A percentile compares a stretch with the other conserved stretches of the same genome.
phyloP scores from a whole-genome alignment of 495 filamentous ascomycete genomes.

The Trichoderma virens region DNA sequence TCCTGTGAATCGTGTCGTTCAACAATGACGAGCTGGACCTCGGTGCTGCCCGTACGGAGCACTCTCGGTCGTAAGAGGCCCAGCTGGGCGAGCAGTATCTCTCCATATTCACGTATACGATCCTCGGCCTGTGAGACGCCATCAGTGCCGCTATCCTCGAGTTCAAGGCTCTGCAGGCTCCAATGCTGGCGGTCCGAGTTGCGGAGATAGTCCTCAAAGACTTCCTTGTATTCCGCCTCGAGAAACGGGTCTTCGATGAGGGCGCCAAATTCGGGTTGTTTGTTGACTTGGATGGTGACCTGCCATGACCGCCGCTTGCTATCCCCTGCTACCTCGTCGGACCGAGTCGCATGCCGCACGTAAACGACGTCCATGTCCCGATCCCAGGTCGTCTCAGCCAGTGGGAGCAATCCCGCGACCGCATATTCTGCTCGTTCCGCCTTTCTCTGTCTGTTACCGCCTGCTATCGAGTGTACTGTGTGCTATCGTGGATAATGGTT shows the following conservation, averaged over 20 bases:
- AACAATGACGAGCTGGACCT: background rate
- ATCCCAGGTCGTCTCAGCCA: slow-evolving; percentile 1
- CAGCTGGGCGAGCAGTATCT: background rate
- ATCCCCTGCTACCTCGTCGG: background rate
- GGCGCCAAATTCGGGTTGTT: background rate
- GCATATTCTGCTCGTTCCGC: slow-evolving; percentile 3
- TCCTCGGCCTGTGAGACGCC: background rate
- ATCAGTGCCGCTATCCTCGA: background rate
- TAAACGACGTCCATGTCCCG: slow-evolving; percentile 9
- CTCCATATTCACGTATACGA: background rate
- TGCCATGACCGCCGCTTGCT: background rate
- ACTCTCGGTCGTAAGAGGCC: background rate
- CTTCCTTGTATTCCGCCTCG: background rate
- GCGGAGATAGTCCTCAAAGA: slow-evolving; percentile 5
- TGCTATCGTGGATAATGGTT: background rate
- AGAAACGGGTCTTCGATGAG: background rate
- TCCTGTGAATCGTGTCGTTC: background rate
- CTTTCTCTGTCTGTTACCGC: background rate
- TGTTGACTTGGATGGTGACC: background rate
- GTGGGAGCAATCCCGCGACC: background rate
- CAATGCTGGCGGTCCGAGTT: slow-evolving; percentile 7
- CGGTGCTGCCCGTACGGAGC: background rate
- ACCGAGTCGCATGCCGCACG: background rate
- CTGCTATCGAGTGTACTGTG: background rate
- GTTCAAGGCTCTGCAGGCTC: background rate